Evolutionary conservation across 75 land plant genomes (phyloP).

Genomic region (Picea sitchensis): DNA sequence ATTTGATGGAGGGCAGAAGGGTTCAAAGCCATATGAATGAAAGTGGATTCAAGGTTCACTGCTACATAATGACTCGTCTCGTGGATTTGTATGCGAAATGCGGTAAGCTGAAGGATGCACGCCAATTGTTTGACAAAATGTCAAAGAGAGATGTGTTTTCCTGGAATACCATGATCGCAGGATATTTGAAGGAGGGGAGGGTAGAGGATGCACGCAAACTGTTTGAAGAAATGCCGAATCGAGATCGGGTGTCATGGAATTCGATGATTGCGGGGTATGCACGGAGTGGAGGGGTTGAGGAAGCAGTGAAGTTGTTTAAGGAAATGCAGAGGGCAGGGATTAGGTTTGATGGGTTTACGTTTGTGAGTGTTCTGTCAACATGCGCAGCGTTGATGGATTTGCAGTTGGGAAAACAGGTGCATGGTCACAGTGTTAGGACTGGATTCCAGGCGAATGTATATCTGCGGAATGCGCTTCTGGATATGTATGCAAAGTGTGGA

Average conservation of each 20-base stretch:
- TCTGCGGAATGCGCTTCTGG: constrained; percentile 49
- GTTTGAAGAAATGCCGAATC: constrained; percentile 31
- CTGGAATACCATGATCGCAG: constrained; percentile 41
- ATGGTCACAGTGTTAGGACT: constrained; percentile 23
- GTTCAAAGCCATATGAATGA: neutral
- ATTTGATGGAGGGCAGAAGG: neutral
- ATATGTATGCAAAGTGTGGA: constrained; percentile 57
- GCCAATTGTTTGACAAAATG: constrained; percentile 45
- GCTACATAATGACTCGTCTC: neutral
- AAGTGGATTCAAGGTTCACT: neutral
- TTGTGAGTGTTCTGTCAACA: constrained; percentile 24
- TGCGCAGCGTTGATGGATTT: constrained; percentile 15
- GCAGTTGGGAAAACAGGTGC: constrained; percentile 25
- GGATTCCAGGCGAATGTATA: constrained; percentile 44
- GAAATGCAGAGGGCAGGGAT: constrained; percentile 27
- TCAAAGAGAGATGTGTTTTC: constrained; percentile 27
- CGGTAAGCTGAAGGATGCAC: constrained; percentile 36
- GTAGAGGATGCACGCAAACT: constrained; percentile 23
- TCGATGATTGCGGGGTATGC: constrained; percentile 31
- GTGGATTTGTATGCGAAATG: constrained; percentile 16
- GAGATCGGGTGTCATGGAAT: constrained; percentile 47
- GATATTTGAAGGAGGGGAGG: constrained; percentile 16
- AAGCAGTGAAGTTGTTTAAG: constrained; percentile 20
- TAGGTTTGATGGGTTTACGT: constrained; percentile 39
- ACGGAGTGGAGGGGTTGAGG: neutral